Base-by-base conservation (phyloP, 2,329 filamentous ascomycete genomes). In the Epichloe gansuensis region DNA sequence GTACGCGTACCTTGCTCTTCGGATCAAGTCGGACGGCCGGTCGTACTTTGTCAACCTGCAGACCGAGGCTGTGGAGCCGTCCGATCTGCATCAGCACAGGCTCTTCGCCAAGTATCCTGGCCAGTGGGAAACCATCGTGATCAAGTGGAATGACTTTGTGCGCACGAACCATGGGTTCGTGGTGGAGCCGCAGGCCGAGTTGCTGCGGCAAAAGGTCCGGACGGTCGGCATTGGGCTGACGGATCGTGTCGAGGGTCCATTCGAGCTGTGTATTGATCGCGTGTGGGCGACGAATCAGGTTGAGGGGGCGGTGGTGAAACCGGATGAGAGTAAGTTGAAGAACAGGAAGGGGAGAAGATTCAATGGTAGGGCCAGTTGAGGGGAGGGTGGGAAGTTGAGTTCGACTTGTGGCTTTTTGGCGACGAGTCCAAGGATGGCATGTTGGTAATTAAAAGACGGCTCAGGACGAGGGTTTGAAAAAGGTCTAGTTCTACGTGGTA, bases 21-120 rank as follows among this genome's bases (percentile, higher is more conserved):
- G 91, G 13, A 77, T 98, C 61, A 93, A 90, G 67, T 91, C 88
- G 3, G 93, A 97, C 65, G 91, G 90, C 15, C 78, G 93, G 54
- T 86, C 88, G 62, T 98, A 97, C 72, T 88, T 95, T 54, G 82
- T 98, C 62, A 98, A 98, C 68, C 74, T 98, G 15, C 93, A 97
- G 73, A 95, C 91, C 3, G 91, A 98, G 65, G 88, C 87, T 1
- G 84, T 98, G 52, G 88, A 95, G 47, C 87, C 89, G 11, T 91
- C 90, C n/a, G 93, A 98, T 67, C 76, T 98, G 57, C 93, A 97
- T 68, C 93, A 98, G 67, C 93, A 98, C 68, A 77, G 93, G 48
- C 71, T 98, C 4, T 95, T 89, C 60, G 78, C 85, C 8, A 85
- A 83, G 62, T 80, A 81, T 8, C 83, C 87, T 0, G 90, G 90